A percentile compares a stretch with the other conserved stretches of the same genome.
phyloP scores from a whole-genome alignment of 202 grass and related monocot species.

The Eragrostis tef region DNA sequence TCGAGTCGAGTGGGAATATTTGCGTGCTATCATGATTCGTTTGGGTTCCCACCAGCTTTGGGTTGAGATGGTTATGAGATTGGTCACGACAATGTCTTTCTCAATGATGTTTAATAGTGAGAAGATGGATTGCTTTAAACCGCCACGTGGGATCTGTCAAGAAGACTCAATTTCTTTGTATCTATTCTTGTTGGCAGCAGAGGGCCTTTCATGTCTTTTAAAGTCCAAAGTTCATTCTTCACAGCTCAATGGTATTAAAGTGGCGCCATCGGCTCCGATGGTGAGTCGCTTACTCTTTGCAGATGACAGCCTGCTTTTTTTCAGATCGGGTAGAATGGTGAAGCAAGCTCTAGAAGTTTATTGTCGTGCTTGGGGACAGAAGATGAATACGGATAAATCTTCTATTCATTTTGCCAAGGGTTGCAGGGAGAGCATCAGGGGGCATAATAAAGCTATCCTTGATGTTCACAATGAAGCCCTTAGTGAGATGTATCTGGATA shows the following conservation, averaged over 20 bases:
- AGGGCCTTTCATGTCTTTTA: background rate
- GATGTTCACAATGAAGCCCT: background rate
- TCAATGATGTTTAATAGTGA: too few relatives aligned
- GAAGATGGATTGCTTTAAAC: background rate
- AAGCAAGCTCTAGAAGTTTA: background rate
- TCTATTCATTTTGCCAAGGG: background rate
- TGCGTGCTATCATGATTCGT: background rate
- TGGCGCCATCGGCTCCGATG: background rate
- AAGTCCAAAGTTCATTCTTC: background rate
- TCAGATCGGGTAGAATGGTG: background rate
- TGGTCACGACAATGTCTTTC: too few relatives aligned
- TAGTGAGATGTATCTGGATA: background rate
- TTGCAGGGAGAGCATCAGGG: too few relatives aligned
- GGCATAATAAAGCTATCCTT: too few relatives aligned
- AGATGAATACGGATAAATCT: background rate
- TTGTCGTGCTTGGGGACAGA: background rate
- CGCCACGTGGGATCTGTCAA: too few relatives aligned
- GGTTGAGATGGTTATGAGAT: too few relatives aligned
- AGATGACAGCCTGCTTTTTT: too few relatives aligned
- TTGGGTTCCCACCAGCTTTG: too few relatives aligned
- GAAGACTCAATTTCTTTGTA: too few relatives aligned
- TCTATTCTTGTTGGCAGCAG: background rate
- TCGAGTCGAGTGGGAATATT: background rate
- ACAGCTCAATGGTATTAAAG: too few relatives aligned
- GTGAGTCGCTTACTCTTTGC: too few relatives aligned